Base-by-base conservation (phyloP, 768 basidiomycete genomes). In the Kwoniella shandongensis region DNA sequence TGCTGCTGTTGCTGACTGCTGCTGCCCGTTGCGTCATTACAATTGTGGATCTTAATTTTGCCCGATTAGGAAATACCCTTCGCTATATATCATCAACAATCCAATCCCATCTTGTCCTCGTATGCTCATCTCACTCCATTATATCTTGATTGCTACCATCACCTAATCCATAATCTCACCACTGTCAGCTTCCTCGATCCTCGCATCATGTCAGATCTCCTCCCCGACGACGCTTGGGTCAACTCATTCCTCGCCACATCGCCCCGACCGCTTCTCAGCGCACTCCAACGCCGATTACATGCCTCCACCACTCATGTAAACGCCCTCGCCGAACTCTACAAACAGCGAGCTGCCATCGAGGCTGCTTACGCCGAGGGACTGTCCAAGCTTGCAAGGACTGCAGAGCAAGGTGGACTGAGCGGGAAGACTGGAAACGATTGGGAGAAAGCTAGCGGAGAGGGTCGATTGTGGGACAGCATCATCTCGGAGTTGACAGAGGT, bases 321-420 rank as follows among this genome's bases (percentile, higher is more conserved):
- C 40, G 59, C 67, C 1, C 48, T 78, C 2, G 72, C 73, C 36
- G 77, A 77, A 46, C 59, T 76, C 36, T 74, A 66, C 59, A 70
- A 69, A 40, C 73, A 76, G 50, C 59, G 77, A 11, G 71, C 76
- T 0, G 57, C 60, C 2, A 69, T 75, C 35, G 77, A 78, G 57
- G 53, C 61, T 20, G 57, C 64, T 22, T 78, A 78, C 59, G 73
- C 72, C 0, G 70, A 70, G 15, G 52, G 62, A 30, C 62, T 78
- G 25, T 55, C 68, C 13, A 78, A 78, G 60, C 53, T 76, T 1
- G 66, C 65, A 11, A 41, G 62, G 27, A 69, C 72, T 35, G 67
- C 70, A 20, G 75, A 70, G 25, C 54, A 57, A 29, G 71, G 66
- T 27, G 67, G 54, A 7, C 25, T 65, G 32, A 62, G 57, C 42